Conservation (phyloP, 805 yeast genomes). For the Saccharomycopsis malanga region DNA sequence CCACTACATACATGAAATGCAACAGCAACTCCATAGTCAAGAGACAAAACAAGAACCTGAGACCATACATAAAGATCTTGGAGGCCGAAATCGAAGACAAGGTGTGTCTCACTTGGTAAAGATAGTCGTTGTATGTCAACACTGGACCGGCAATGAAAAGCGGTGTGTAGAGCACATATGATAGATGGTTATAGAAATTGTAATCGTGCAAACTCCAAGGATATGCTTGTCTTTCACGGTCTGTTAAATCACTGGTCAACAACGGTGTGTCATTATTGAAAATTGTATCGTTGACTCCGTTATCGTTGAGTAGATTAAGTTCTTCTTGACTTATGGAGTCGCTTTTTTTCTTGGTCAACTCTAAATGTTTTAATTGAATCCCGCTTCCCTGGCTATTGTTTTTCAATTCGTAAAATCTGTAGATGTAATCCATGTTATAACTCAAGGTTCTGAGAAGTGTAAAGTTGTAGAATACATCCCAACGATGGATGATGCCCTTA, state of each 20-base stretch:
- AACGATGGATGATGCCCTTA: conserved; percentile 73
- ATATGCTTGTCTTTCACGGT: conserved; percentile 57
- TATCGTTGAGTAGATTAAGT: not conserved
- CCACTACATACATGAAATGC: conserved; percentile 88
- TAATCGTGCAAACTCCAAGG: conserved; percentile 59
- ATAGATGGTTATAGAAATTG: conserved; percentile 54
- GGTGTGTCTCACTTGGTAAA: conserved; percentile 53
- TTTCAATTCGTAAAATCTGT: conserved; percentile 26
- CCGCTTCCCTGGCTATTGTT: not conserved
- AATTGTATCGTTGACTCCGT: not conserved
- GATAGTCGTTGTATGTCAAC: conserved; percentile 83
- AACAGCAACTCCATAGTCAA: conserved; percentile 82
- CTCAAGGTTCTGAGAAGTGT: conserved; percentile 79
- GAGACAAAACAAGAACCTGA: conserved; percentile 65
- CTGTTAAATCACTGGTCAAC: conserved; percentile 33
- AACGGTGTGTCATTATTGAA: not conserved
- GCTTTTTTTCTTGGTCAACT: not conserved
- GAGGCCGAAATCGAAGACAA: conserved; percentile 46
- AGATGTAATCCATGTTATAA: conserved; percentile 69
- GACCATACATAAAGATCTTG: conserved; percentile 52
- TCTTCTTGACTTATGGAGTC: conserved; percentile 3
- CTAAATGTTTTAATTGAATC: conserved; percentile 9
- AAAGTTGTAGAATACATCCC: conserved; percentile 96
- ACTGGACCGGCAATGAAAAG: conserved; percentile 94
- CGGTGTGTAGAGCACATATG: conserved; percentile 81